These are phyloP conservation scores for Dothideomycetidae sp. DNA, from an alignment of 2,329 filamentous ascomycete species.

Conservation along the genomic window DNA sequence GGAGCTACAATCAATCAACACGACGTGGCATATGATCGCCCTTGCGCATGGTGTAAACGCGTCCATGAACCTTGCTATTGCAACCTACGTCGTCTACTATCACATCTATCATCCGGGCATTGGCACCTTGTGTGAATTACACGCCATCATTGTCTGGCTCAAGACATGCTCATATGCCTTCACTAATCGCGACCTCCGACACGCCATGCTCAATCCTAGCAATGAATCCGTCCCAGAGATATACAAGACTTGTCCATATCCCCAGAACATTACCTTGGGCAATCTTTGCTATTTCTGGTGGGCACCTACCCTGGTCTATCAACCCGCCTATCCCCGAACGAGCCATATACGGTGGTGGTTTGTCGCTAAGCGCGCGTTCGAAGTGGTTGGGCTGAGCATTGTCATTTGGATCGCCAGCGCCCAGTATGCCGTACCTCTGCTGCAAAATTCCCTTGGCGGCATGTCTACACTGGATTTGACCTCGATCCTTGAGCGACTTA, in stretches of 20 bases:
- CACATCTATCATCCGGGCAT: slow-evolving; percentile 87
- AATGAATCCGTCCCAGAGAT: slow-evolving; percentile 69
- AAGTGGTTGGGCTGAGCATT: slow-evolving; percentile 62
- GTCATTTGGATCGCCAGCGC: slow-evolving; percentile 94
- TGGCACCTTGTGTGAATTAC: slow-evolving; percentile 76
- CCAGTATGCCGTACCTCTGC: slow-evolving; percentile 81
- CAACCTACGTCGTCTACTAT: slow-evolving; percentile 78
- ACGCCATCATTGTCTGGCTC: slow-evolving; percentile 89
- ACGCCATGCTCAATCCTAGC: slow-evolving; percentile 45
- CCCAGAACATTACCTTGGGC: slow-evolving; percentile 70
- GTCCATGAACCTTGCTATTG: slow-evolving; percentile 62
- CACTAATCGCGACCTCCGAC: slow-evolving; percentile 87
- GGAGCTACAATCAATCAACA: slow-evolving; percentile 25
- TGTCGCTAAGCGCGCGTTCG: slow-evolving; percentile 65
- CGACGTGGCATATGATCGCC: slow-evolving; percentile 66
- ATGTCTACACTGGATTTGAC: slow-evolving; percentile 66
- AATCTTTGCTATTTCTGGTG: slow-evolving; percentile 97
- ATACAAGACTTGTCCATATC: slow-evolving; percentile 75
- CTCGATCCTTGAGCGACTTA: slow-evolving; percentile 72
- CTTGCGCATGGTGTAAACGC: slow-evolving; percentile 73
- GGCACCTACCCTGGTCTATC: slow-evolving; percentile 91
- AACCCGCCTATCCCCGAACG: slow-evolving; percentile 87
- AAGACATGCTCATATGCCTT: slow-evolving; percentile 94
- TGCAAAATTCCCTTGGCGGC: slow-evolving; percentile 80
- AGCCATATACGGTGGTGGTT: slow-evolving; percentile 73